These are phyloP conservation scores for Xylariaceae sp. DNA, from an alignment of 2,329 filamentous ascomycete species.

Conservation along the genomic window DNA sequence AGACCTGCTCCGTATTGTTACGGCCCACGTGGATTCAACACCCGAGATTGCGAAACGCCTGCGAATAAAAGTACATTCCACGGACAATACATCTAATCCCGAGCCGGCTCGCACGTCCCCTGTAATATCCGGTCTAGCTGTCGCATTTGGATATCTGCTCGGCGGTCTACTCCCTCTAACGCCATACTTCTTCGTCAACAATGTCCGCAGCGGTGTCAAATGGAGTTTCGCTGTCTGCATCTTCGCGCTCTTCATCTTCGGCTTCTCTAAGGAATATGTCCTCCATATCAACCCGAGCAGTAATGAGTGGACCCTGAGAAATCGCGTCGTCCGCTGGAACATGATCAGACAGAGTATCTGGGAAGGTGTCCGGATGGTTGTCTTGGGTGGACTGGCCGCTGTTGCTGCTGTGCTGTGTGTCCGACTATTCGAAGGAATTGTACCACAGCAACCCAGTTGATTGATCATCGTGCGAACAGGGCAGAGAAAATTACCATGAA, in stretches of 20 bases:
- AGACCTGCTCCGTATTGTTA: constrained; percentile 22
- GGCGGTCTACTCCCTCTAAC: constrained; percentile 68
- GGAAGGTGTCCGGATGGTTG: constrained; percentile 53
- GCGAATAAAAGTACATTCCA: constrained; percentile 1
- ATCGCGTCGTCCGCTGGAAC: constrained; percentile 31
- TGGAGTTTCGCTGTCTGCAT: constrained; percentile 59
- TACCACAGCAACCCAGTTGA: constrained; percentile 9
- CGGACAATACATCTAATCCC: constrained; percentile 35
- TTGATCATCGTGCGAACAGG: constrained; percentile 1
- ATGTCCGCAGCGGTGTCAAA: constrained; percentile 47
- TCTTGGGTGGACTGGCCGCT: constrained; percentile 54
- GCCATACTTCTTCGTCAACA: constrained; percentile 60
- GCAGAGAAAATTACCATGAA: background rate
- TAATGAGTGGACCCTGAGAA: constrained; percentile 31
- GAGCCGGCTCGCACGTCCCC: constrained; percentile 33
- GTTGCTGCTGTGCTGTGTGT: constrained; percentile 53
- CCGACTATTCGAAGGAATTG: constrained; percentile 39
- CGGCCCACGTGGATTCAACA: constrained; percentile 20
- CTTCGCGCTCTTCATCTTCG: constrained; percentile 58
- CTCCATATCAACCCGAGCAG: constrained; percentile 20
- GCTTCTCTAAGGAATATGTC: constrained; percentile 58
- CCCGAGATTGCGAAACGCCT: constrained; percentile 10
- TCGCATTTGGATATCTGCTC: constrained; percentile 65
- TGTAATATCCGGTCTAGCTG: constrained; percentile 58
- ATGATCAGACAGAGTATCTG: constrained; percentile 32